Base-by-base conservation (phyloP, 2,329 filamentous ascomycete genomes). In the Scolecobasidium constrictum region DNA sequence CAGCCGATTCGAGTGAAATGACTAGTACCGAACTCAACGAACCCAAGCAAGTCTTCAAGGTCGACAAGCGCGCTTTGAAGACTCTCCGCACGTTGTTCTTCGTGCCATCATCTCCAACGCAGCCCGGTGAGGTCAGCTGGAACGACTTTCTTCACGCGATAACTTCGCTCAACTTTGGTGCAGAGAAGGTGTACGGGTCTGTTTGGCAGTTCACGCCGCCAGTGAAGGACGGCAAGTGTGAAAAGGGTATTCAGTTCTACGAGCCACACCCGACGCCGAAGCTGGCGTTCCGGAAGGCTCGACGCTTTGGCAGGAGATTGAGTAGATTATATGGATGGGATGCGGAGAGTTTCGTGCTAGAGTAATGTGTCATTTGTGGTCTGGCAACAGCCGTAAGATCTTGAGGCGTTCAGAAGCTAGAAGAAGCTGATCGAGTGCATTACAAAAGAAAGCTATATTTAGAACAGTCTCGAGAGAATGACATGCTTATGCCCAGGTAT, bases 111-210 rank as follows among this genome's bases (percentile, higher is more conserved):
- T 42, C 47, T 0, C 57, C 50, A 0, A 57, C 66, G 0, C 56
- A 61, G 0, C 64, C 67, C 0, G 68, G 68, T 3, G 73, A 76
- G 49, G 48, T 77, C 1, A 23, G 62, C 0, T 78, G 73, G 74
- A 54, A 48, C 2, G 71, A 77, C 40, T 72, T 77, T 45, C 50
- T 76, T 3, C 65, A 68, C 45, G 72, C 72, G 0, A 69, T 78
- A 67, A 47, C 50, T 0, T 59, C 60, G 0, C 61, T 63, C 0
- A 75, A 73, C 0, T 77, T 80, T 42, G 46, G 50, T 0, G 64
- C 65, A 0, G 59, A 75, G 55, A 78, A 81, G 55, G 61, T 78
- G 0, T 76, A 77, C 46, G 73, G 75, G 0, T 78, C 72, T 1
- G 69, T 70, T 0, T 81, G 77, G 77, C 70, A 77, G 9, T 80